These are phyloP conservation scores for Neonothopanus nambi DNA, from an alignment of 1,284 basidiomycete genomes.

Conservation along the genomic window DNA sequence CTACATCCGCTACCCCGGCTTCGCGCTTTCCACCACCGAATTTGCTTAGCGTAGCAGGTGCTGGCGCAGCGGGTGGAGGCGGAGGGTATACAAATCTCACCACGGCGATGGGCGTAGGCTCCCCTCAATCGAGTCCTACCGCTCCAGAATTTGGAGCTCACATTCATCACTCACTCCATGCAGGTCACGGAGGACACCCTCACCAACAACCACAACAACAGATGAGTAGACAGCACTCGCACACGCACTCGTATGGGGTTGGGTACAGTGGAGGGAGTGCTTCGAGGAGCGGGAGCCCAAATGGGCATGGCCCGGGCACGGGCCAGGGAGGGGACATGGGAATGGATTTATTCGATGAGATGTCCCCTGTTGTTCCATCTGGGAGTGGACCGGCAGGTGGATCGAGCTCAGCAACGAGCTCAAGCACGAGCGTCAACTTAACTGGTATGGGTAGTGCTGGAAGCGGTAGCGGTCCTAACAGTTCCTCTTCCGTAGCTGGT, in stretches of 20 bases:
- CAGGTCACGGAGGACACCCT: constrained; percentile 35
- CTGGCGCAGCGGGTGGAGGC: too few species aligned
- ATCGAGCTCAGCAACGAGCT: constrained; percentile 7
- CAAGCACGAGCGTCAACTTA: constrained; percentile 5
- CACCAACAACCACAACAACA: constrained; percentile 43
- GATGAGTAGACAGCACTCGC: constrained; percentile 50
- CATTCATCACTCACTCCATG: constrained; percentile 34
- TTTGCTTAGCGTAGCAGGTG: constrained; percentile 30
- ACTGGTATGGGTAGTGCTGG: constrained; percentile 1
- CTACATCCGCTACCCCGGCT: constrained; percentile 42
- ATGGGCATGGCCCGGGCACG: constrained; percentile 35
- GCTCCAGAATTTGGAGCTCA: constrained; percentile 19
- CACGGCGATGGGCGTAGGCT: constrained; percentile 44
- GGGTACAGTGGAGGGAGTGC: constrained; percentile 16
- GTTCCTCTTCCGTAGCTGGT: too few species aligned
- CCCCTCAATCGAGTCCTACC: constrained; percentile 8
- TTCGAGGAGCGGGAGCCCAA: constrained; percentile 22
- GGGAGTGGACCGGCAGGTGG: constrained; percentile 4
- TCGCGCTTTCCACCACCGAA: constrained; percentile 34
- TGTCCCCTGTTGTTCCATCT: constrained; percentile 4
- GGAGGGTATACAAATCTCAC: constrained; percentile 56
- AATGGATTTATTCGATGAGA: constrained; percentile 15
- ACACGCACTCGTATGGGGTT: constrained; percentile 41
- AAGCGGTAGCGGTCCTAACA: constrained; percentile 4
- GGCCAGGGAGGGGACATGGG: constrained; percentile 29